Evolutionary conservation across 2,329 filamentous ascomycete genomes (phyloP), one percentile per base, ranked within the genome.

Genomic region (Talaromyces sp.): DNA sequence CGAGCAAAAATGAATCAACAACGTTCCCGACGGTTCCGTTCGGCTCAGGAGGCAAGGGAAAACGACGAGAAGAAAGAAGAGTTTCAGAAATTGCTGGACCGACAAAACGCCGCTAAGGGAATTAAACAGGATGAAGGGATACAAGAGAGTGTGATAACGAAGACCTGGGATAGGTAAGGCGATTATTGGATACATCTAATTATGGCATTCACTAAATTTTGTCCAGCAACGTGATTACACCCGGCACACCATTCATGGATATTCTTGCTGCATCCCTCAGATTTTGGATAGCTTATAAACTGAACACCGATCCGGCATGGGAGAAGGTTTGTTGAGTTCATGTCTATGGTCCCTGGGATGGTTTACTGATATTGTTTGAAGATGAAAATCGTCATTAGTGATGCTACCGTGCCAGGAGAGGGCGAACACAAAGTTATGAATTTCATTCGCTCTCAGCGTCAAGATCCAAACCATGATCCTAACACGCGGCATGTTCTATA

Each of bases 1-100:
- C 90, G 95, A 75, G 96, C 96, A 63, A 99, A 99, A 79, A 99
- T 99, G 95, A 99, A 99, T 75, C 96, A 99, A 75, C 95, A 99
- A 79, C 91, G 95, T 65, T 96, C 95, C 50, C 87, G 95, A 76
- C 91, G 95, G 70, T 99, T 99, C 79, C 89, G 95, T 65, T 90
- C 94, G 27, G 95, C 93, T 2, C 92, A 94, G 75, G 95, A 99
- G 75, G 95, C 95, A 16, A 88, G 92, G 72, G 92, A 98, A 74
- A 96, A 97, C 74, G 92, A 96, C 72, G 87, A 89, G 62, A 92
- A 97, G 73, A 96, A 96, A 72, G 87, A 89, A 65, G 91, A 96
- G 73, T 88, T 97, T 56, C 82, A 93, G 63, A 93, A 94, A 70
- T 82, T 96, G 73, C 82, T 98, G 59, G 90, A 89, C 72, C 87